phyloP scores from a whole-genome alignment of 257 asterid genomes.

The Solanum bukasovii region DNA sequence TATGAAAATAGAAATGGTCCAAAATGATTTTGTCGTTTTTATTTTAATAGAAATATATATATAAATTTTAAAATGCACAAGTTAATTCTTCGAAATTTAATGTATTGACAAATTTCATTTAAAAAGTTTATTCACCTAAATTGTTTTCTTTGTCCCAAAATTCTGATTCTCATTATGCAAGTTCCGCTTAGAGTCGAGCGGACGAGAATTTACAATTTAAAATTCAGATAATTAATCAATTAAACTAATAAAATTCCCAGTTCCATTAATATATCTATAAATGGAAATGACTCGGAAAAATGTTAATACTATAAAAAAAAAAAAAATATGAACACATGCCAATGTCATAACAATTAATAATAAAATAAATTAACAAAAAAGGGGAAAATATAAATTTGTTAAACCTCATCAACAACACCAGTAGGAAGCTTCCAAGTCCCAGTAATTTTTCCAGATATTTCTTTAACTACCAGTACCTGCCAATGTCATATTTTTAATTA shows the following conservation, averaged over 20 bases:
- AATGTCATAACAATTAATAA: no score
- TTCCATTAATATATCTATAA: background rate
- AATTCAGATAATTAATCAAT: no score
- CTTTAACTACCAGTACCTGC: constrained; percentile 85
- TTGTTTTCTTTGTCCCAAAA: no score
- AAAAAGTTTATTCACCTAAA: background rate
- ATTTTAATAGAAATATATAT: background rate
- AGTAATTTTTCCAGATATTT: constrained; percentile 58
- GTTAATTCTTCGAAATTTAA: background rate
- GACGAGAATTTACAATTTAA: no score
- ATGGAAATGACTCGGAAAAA: background rate
- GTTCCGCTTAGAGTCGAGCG: no score
- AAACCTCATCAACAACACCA: constrained; percentile 91
- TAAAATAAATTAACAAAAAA: background rate
- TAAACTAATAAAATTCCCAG: no score
- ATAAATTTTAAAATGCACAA: background rate
- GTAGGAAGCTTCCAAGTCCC: constrained; percentile 93
- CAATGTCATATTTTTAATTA: background rate
- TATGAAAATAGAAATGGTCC: background rate
- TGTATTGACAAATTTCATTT: background rate
- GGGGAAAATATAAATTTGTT: background rate
- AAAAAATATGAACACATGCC: background rate
- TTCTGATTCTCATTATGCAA: no score
- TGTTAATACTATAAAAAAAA: no score
- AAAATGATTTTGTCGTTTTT: background rate